phyloP scores from a whole-genome alignment of 352 stramenopile genomes.

The Phytopythium litorale region DNA sequence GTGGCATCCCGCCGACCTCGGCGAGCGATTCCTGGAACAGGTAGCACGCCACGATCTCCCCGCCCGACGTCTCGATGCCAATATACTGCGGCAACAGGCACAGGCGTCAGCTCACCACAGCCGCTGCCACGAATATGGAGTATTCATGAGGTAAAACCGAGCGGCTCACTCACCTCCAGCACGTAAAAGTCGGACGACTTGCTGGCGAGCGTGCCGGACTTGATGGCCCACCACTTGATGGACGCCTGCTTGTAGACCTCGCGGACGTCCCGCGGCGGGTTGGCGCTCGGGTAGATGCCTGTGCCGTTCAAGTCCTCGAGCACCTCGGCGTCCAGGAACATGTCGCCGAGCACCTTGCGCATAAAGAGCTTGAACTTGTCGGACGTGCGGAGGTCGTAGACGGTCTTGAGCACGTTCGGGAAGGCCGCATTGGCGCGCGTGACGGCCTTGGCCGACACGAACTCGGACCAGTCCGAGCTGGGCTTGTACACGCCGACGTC shows the following conservation, averaged over 20 bases:
- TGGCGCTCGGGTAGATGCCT: conserved; percentile 72
- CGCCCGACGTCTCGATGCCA: conserved; percentile 68
- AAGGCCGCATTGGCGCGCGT: conserved; percentile 75
- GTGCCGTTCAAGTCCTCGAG: conserved; percentile 81
- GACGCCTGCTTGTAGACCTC: conserved; percentile 84
- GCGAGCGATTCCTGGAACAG: conserved; percentile 83
- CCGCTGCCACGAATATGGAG: not conserved
- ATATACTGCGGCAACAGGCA: conserved; percentile 55
- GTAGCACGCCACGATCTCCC: conserved; percentile 81
- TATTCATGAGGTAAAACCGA: conserved; percentile 16
- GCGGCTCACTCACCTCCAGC: conserved; percentile 38
- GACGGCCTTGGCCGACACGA: conserved; percentile 78
- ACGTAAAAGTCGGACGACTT: conserved; percentile 88
- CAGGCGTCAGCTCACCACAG: not conserved
- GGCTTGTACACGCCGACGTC: conserved; percentile 83
- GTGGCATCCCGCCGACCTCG: conserved; percentile 78
- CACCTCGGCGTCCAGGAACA: conserved; percentile 82
- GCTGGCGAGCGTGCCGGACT: conserved; percentile 68
- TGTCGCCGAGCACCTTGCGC: conserved; percentile 74
- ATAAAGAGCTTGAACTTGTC: conserved; percentile 86
- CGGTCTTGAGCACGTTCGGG: conserved; percentile 75
- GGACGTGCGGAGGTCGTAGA: conserved; percentile 83
- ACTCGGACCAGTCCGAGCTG: conserved; percentile 85
- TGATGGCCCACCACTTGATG: conserved; percentile 89
- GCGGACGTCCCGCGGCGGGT: conserved; percentile 53